These are phyloP conservation scores for Ceratobasidium sp. DNA, from an alignment of 1,284 basidiomycete genomes.

Conservation along the genomic window DNA sequence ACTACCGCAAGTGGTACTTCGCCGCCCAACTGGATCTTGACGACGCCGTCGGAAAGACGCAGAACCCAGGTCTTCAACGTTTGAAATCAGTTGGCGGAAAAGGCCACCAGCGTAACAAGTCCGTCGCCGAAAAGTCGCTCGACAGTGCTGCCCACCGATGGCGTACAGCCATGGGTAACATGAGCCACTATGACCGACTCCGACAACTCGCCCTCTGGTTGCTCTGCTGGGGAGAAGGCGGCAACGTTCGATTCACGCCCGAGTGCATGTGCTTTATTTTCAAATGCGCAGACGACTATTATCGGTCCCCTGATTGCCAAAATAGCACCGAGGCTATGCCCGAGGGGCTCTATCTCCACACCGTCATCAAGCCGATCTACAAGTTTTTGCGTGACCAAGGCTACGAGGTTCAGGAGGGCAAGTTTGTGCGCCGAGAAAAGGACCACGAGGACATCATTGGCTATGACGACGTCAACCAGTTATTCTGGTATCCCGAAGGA, in stretches of 20 bases:
- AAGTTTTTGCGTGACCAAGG: constrained; percentile 97
- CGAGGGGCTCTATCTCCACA: constrained; percentile 91
- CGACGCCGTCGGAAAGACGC: constrained; percentile 91
- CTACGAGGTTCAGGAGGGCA: constrained; percentile 95
- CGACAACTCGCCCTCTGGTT: constrained; percentile 96
- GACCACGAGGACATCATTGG: constrained; percentile 97
- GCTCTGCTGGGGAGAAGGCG: constrained; percentile 98
- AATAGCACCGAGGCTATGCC: constrained; percentile 91
- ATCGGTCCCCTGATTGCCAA: constrained; percentile 97
- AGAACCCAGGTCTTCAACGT: constrained; percentile 89
- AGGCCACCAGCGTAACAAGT: constrained; percentile 59
- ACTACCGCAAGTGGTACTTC: constrained; percentile 99
- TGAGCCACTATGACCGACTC: constrained; percentile 97
- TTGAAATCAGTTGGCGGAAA: constrained; percentile 81
- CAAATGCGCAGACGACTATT: constrained; percentile 99
- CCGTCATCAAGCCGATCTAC: constrained; percentile 96
- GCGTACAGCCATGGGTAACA: constrained; percentile 98
- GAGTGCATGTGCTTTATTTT: constrained; percentile 99
- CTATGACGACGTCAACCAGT: constrained; percentile 98
- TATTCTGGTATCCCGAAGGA: constrained; percentile 99
- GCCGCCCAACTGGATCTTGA: constrained; percentile 99
- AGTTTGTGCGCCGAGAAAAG: constrained; percentile 90
- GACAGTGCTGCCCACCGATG: constrained; percentile 89
- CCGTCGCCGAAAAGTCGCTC: constrained; percentile 80
- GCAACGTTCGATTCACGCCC: constrained; percentile 95